These are phyloP conservation scores for Tetracentron sinense DNA, from an alignment of 164 flowering plant species.

Conservation along the genomic window DNA sequence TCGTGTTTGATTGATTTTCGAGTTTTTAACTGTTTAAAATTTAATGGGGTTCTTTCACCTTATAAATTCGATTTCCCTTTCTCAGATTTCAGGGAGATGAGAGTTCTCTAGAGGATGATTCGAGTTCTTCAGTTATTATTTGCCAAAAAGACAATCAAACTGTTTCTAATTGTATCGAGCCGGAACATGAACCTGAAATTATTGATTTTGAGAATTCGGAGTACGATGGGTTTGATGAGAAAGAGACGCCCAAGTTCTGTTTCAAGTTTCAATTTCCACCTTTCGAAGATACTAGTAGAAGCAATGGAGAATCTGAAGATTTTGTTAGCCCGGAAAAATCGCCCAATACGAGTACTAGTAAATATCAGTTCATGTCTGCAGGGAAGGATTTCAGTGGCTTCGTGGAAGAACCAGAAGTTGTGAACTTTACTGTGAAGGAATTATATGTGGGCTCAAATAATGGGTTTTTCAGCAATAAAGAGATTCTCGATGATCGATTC, in stretches of 20 bases:
- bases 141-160: constrained; percentile 15
- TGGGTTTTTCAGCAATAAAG: constrained; percentile 6
- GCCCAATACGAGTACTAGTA: constrained; percentile 13
- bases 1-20: constrained; percentile 2
- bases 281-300: constrained; percentile 37
- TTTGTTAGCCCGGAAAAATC: constrained; percentile 3
- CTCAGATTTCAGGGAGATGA: constrained; percentile 23
- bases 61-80: background rate
- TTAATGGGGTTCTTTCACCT: background rate
- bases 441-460: constrained; percentile 16
- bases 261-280: constrained; percentile 54
- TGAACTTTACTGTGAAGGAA: constrained; percentile 28
- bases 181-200: constrained; percentile 14
- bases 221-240: constrained; percentile 24
- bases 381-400: constrained; percentile 29
- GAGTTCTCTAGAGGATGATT: constrained; percentile 1
- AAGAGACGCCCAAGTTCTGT: constrained; percentile 38
- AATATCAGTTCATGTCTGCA: constrained; percentile 30
- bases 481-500: constrained; percentile 16
- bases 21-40: background rate
- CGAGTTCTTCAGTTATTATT: constrained; percentile 6
- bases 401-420: constrained; percentile 31
- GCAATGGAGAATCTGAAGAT: constrained; percentile 13
- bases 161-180: constrained; percentile 8
- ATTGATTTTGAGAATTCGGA: constrained; percentile 15